Evolutionary conservation across 441 rosid genomes (phyloP).

Genomic region (Mallotus japonicus): DNA sequence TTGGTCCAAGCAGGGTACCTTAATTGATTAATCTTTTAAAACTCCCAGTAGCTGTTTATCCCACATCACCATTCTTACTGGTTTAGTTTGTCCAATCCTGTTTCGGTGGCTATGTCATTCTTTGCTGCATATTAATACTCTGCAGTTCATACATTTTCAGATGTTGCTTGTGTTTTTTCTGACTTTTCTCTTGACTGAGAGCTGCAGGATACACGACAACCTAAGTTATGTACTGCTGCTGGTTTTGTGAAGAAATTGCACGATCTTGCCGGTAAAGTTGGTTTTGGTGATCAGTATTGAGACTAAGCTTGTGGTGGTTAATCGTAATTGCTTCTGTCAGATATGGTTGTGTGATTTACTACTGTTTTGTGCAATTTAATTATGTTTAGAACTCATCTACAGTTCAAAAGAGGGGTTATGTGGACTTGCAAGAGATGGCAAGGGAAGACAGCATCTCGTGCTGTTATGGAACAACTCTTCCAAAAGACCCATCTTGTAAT

Average conservation of each 20-base stretch:
- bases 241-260: conserved; percentile 84
- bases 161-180: conserved; percentile 23
- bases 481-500: conserved; percentile 59
- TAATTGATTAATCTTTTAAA: neutral
- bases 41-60: neutral
- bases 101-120: neutral
- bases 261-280: conserved; percentile 76
- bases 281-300: conserved; percentile 24
- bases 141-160: neutral
- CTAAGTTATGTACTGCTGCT: conserved; percentile 71
- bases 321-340: conserved; percentile 13
- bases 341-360: conserved; percentile 14
- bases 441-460: conserved; percentile 60
- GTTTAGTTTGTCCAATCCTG: neutral
- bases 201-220: conserved; percentile 67
- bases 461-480: conserved; percentile 84
- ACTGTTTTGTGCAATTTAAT: conserved; percentile 11
- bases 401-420: conserved; percentile 94
- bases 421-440: conserved; percentile 73
- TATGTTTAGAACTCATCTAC: conserved; percentile 27
- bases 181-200: conserved; percentile 19
- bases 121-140: neutral
- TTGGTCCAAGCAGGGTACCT: neutral
- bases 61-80: neutral
- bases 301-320: conserved; percentile 15